Base-by-base conservation (phyloP, 495 filamentous ascomycete species). In the Aspergillus sparsus region DNA sequence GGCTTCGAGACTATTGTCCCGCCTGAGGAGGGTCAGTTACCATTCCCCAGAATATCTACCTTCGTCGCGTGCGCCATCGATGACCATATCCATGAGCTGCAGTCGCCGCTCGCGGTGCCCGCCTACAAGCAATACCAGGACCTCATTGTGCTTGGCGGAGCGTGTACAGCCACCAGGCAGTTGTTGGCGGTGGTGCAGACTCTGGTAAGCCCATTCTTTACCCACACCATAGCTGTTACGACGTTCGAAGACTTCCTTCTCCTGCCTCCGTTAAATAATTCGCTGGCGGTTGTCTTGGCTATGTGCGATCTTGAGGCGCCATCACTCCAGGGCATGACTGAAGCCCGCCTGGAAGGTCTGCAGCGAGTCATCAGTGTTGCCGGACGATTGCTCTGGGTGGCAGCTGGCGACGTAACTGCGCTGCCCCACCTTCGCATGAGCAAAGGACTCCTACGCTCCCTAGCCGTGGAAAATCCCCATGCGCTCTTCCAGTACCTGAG, bases 311-410 rank as follows among this genome's bases (percentile, higher is more conserved):
- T 57, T 0, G 47, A 47, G 4, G 11, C 12, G 0, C 21, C 54
- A 5, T 49, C 5, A 8, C 37, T 53, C n/a, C 0, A 36, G 9
- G 37, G 42, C 27, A 27, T 53, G 6, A 54, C 13, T 9, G 16
- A 15, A 6, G n/a, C 37, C 4, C 47, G 54, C 7, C 47, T 57
- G 3, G 10, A 7, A 11, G 35, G 46, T 0, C 6, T 62, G 1
- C 49, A 57, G 49, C 9, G 6, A 8, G 10, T 57, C 6, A 44
- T 53, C 7, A 10, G 18, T 7, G n/a, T 34, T 7, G 36, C 47
- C 45, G 33, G 55, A 7, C 37, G 42, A 9, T 15, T 64, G 6
- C 7, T 64, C 1, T 63, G 61, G 61, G 61, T 63, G 10, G 54
- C 61, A 37, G 51, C 52, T 7, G 61, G 56, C 0, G 13, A 36